phyloP scores from a whole-genome alignment of 2,329 filamentous ascomycete species.

The Tolypocladium guangdongense region DNA sequence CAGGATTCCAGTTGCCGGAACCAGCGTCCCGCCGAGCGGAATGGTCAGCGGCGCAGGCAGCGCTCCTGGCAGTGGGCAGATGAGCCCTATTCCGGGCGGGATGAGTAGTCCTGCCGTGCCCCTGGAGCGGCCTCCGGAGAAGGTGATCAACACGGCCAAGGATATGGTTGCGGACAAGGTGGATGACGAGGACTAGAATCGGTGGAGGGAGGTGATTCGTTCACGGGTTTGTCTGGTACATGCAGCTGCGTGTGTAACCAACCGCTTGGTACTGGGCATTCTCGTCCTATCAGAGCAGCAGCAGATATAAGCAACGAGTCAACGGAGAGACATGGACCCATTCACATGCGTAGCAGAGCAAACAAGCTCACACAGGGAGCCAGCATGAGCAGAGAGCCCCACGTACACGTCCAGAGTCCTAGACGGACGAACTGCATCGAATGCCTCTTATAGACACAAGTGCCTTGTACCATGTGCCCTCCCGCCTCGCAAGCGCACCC shows the following conservation, averaged over 20 bases:
- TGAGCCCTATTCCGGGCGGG: conserved; percentile 37
- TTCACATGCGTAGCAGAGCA: not conserved
- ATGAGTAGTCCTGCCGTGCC: conserved; percentile 35
- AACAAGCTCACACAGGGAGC: not conserved
- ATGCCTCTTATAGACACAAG: not conserved
- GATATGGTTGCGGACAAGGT: conserved; percentile 42
- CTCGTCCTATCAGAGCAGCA: not conserved
- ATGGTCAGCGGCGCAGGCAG: conserved; percentile 16
- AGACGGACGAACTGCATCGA: not conserved
- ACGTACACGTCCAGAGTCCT: not conserved
- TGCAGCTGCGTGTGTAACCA: not conserved
- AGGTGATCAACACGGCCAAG: conserved; percentile 37
- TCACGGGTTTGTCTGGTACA: not conserved
- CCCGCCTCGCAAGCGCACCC: not conserved
- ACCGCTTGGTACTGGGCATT: not conserved
- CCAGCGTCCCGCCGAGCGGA: conserved; percentile 12
- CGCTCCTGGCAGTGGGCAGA: conserved; percentile 18
- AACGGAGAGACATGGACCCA: not conserved
- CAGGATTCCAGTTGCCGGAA: conserved; percentile 57
- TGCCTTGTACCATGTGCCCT: not conserved
- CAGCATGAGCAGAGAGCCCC: not conserved
- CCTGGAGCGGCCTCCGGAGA: conserved; percentile 32
- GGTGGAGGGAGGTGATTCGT: not conserved
- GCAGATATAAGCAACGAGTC: not conserved
- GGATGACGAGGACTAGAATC: conserved; percentile 35